Percentiles rank a stretch among this genome's conserved stretches.
Conservation (phyloP, 2,329 filamentous ascomycete genomes). For the Botrytis porri region DNA sequence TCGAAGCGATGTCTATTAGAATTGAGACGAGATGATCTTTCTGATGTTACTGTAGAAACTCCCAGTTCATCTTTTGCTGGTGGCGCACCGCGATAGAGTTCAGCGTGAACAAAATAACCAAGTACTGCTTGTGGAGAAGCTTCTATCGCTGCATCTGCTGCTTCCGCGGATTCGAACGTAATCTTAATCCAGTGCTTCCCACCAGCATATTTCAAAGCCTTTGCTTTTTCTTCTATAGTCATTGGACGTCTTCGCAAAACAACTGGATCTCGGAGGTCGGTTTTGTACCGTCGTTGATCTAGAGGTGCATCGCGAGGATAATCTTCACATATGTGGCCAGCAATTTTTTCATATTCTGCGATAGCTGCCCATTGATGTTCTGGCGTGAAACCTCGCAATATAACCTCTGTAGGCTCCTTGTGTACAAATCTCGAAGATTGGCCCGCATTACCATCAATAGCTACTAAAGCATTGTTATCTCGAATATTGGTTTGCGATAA, state of each 20-base stretch:
- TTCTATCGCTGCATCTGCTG: conserved; percentile 66
- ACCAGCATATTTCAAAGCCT: conserved; percentile 77
- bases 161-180: conserved; percentile 72
- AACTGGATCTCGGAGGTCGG: conserved; percentile 69
- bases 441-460: conserved; percentile 32
- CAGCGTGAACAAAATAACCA: conserved; percentile 68
- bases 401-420: conserved; percentile 70
- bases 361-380: conserved; percentile 81
- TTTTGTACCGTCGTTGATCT: conserved; percentile 66
- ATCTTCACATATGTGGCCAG: conserved; percentile 85
- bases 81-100: conserved; percentile 64
- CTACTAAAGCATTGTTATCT: conserved; percentile 37
- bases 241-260: conserved; percentile 64
- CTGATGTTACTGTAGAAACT: conserved; percentile 13
- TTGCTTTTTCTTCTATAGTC: conserved; percentile 68
- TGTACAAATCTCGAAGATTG: conserved; percentile 34
- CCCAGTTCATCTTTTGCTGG: conserved; percentile 58
- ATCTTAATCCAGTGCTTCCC: conserved; percentile 92
- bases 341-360: conserved; percentile 82
- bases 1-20: conserved; percentile 21
- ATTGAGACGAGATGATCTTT: conserved; percentile 20
- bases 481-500: conserved; percentile 39
- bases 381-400: conserved; percentile 75
- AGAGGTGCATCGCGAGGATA: conserved; percentile 82
- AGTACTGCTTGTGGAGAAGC: conserved; percentile 70